Conservation (phyloP, 1,284 basidiomycete species). For the Rhodotorula glutinis region DNA sequence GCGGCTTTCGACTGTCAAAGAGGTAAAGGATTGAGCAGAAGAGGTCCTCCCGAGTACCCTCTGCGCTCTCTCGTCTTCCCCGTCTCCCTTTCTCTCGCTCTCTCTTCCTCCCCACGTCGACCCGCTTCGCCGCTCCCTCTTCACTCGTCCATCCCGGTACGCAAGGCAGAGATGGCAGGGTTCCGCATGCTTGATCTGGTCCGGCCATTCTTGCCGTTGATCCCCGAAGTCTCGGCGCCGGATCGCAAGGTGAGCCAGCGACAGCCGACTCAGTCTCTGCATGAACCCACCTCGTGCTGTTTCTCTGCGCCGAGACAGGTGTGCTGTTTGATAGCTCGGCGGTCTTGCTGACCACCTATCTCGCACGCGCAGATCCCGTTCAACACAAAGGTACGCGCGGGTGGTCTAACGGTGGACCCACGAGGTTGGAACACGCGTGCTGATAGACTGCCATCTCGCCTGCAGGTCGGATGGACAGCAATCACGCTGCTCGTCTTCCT, state of each 20-base stretch:
- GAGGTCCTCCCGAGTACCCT: too few relatives aligned
- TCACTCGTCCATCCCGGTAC: background rate
- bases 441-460: background rate
- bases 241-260: conserved; percentile 74
- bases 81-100: too few relatives aligned
- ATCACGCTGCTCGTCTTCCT: conserved; percentile 96
- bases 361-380: conserved; percentile 32
- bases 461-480: conserved; percentile 81
- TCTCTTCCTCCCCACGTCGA: background rate
- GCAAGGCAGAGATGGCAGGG: conserved; percentile 3
- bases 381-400: conserved; percentile 36
- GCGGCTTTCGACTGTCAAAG: too few relatives aligned
- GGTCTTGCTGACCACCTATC: conserved; percentile 10
- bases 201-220: conserved; percentile 39
- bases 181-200: conserved; percentile 32
- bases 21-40: too few relatives aligned
- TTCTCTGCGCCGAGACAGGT: too few relatives aligned
- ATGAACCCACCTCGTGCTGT: too few relatives aligned
- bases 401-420: too few relatives aligned
- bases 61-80: too few relatives aligned
- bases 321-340: too few relatives aligned
- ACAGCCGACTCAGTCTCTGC: background rate
- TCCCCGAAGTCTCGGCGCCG: conserved; percentile 88
- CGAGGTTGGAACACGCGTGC: background rate
- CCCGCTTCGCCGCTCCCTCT: background rate